Evolutionary conservation across 179 eudicot species (phyloP).

Genomic region (Drosera spatulata): DNA sequence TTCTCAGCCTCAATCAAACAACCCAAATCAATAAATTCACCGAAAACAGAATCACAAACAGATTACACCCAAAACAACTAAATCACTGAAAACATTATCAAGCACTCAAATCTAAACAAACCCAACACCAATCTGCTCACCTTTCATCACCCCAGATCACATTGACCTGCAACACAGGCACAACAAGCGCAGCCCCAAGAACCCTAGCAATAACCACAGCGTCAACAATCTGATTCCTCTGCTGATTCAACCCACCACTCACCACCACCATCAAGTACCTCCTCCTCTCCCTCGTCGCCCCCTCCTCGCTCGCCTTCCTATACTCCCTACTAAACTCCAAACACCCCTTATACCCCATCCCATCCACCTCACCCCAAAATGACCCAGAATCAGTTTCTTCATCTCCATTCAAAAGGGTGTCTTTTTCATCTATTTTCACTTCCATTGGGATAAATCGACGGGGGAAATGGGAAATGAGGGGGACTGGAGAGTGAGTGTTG

Average conservation of each 20-base stretch:
- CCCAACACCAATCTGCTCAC: conserved; percentile 8
- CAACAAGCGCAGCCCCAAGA: conserved; percentile 88
- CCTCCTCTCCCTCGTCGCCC: conserved; percentile 29
- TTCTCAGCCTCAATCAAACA: too few relatives aligned
- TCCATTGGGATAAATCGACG: conserved; percentile 26
- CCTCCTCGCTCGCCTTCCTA: conserved; percentile 10
- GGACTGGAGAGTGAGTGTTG: conserved; percentile 6
- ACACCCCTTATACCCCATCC: conserved; percentile 62
- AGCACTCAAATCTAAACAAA: too few relatives aligned
- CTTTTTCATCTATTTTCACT: neutral
- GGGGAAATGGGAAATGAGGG: conserved; percentile 26
- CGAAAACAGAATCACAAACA: too few relatives aligned
- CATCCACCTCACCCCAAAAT: conserved; percentile 83
- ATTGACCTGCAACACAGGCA: conserved; percentile 82
- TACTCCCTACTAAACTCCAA: conserved; percentile 56
- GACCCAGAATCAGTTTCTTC: conserved; percentile 12
- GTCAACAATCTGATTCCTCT: conserved; percentile 97
- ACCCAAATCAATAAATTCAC: too few relatives aligned
- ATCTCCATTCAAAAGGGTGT: neutral
- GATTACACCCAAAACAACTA: neutral
- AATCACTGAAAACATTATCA: neutral
- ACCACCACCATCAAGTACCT: conserved; percentile 81
- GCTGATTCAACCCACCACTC: conserved; percentile 90
- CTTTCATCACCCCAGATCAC: conserved; percentile 96
- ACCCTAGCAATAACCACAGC: conserved; percentile 93